Base-by-base conservation (phyloP, 2,329 filamentous ascomycete genomes). In the Xylaria sp. region DNA sequence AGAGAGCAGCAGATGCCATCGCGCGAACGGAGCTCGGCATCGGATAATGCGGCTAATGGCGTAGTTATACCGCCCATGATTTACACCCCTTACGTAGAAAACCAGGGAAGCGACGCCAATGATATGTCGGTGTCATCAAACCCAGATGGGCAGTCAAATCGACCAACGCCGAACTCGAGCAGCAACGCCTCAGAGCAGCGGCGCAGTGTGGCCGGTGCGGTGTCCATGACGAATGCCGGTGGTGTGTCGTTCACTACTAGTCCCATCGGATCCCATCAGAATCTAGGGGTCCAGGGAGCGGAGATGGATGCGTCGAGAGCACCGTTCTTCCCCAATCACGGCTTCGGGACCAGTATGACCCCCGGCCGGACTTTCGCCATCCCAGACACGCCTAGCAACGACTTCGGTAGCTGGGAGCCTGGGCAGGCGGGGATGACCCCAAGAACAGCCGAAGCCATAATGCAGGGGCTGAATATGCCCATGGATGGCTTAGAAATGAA, bases 151-250 rank as follows among this genome's bases (percentile, higher is more conserved):
- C 79, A 79, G 56, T 88, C 87, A 2, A 86, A 83, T 68, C 80
- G 85, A n/a, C 86, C 84, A 24, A 90, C 88, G 11, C 88, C 88
- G 2, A 89, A 86, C 72, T 90, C 88, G 3, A 88, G 85, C 73
- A 80, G 79, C 72, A 80, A 79, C 6, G 77, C 81, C 1, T 85
- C 84, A 1, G 84, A 86, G n/a, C 76, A 80, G 27, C 77, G 78
- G 17, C 78, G 79, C 34, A 72, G 69, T 51, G 62, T 67, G 12
- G 69, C 73, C 12, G 73, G 73, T 12, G 73, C 47, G 1, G 78
- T 79, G 14, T 77, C 78, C 14, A 74, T 81, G 65, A 78, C 75
- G 24, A 78, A 78, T 30, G 82, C 85, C 0, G 80, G 79, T 6
- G 74, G 75, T 5, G 81, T 81, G 56, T 85, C 86, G 1, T 90